Evolutionary conservation across 192 early-diverging fungal genomes (phyloP), one percentile per base, ranked within the genome.

Genomic region (Mortierella alpina): DNA sequence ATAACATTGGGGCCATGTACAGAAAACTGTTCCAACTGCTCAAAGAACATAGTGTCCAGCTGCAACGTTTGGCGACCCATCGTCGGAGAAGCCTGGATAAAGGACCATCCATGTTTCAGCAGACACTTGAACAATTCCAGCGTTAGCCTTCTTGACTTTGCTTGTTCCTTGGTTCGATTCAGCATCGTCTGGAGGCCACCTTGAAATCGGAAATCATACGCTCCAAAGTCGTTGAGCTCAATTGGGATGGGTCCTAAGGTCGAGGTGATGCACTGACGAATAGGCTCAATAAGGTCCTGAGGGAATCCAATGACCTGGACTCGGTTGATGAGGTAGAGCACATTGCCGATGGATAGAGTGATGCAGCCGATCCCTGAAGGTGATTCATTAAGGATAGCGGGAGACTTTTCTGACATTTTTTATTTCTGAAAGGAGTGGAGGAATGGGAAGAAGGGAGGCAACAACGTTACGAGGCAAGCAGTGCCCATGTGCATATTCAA

Each of bases 301-400:
- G 59, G 59, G 59, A 60, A 23, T 22, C 59, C 59, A 44, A 40
- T 60, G 23, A 60, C 59, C 59, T 60, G 59, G 59, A 60, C 59
- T 60, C 59, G 59, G 59, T 60, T 60, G 59, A 60, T n/a, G n/a
- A 60, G 59, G 40, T 40, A 60, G 59, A 60, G 59, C 59, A 60
- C 59, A n/a, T 60, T 60, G 59, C 59, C 59, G 59, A 60, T 60
- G 23, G 11, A 42, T 11, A 60, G 59, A 60, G 59, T 60, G 59
- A 60, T 60, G 40, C 59, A 60, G 11, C 59, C 59, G 23, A 60
- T n/a, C 41, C 59, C 41, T 31, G 59, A 23, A 23, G 31, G 59
- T 60, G 59, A 39, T 40, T 20, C 39, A 60, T 5, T 45, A 44
- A 45, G 59, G 22, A 6, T 41, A 60, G 15, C 0, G 23, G 59